Conservation (phyloP, 495 filamentous ascomycete genomes). For the Endocarpon pusillum region DNA sequence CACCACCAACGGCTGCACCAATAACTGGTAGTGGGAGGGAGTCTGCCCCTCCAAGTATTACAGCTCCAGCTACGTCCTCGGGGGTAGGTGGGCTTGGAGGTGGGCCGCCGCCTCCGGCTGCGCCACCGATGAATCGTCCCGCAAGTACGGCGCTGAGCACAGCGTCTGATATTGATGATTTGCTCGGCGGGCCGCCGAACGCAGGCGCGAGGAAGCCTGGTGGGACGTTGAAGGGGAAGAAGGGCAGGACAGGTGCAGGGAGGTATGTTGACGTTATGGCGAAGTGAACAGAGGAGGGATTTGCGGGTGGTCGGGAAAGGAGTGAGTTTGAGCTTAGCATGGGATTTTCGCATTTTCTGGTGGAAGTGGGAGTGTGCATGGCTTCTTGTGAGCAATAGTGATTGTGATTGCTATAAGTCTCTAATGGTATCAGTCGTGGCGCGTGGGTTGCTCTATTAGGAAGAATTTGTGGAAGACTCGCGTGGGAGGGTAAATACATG, state of each 20-base stretch:
- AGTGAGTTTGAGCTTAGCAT: no score
- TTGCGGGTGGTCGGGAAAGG: no score
- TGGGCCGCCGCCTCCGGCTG: conserved; percentile 14
- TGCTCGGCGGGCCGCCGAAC: conserved; percentile 44
- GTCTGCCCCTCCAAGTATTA: conserved; percentile 19
- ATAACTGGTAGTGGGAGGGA: conserved; percentile 23
- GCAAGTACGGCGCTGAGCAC: conserved; percentile 55
- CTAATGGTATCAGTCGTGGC: no score
- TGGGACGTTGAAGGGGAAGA: conserved; percentile 47
- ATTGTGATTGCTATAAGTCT: no score
- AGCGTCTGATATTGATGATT: conserved; percentile 72
- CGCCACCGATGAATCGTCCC: conserved; percentile 25
- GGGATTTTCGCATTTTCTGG: no score
- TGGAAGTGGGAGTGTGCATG: no score
- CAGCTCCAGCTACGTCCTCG: conserved; percentile 16
- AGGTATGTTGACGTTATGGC: conserved; percentile 94
- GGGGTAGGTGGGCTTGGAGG: no score
- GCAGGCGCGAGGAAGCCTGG: conserved; percentile 39
- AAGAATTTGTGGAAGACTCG: no score
- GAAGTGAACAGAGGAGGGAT: no score
- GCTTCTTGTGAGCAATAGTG: no score
- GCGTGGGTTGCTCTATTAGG: no score
- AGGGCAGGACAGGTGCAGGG: conserved; percentile 63
- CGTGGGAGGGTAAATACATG: no score
- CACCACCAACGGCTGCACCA: conserved; percentile 19